Evolutionary conservation across 108 stramenopile genomes (phyloP).

Genomic region (Pseudonitzschia multiseries): DNA sequence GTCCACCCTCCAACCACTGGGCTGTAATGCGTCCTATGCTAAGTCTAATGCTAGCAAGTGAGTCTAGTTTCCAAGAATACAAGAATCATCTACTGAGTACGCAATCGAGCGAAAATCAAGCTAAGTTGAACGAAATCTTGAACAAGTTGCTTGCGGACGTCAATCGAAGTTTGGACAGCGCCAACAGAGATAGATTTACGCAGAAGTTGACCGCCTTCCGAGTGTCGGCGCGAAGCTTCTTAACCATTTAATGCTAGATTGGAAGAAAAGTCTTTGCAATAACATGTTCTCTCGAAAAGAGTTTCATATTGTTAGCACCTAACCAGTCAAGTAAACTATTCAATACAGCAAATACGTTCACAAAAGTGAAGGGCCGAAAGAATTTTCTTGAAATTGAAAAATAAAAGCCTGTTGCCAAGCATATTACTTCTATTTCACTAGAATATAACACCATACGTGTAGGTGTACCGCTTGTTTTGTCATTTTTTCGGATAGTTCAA

Average conservation of each 20-base stretch:
- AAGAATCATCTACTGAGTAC: constrained; percentile 89
- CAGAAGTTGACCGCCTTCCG: constrained; percentile 95
- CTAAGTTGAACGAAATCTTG: constrained; percentile 87
- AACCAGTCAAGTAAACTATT: too few species aligned
- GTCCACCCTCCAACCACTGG: constrained; percentile 95
- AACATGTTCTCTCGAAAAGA: too few species aligned
- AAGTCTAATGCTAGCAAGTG: constrained; percentile 93
- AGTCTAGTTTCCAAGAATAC: constrained; percentile 89
- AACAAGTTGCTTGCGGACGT: constrained; percentile 90
- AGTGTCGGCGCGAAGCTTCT: constrained; percentile 87
- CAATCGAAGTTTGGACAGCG: constrained; percentile 87
- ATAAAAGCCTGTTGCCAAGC: too few species aligned
- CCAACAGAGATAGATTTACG: constrained; percentile 96
- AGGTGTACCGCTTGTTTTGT: too few species aligned
- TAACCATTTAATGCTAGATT: constrained; percentile 70
- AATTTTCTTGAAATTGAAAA: too few species aligned
- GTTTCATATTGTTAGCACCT: too few species aligned
- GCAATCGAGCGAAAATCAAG: constrained; percentile 89
- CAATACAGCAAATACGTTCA: too few species aligned
- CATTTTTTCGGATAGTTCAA: too few species aligned
- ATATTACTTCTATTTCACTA: too few species aligned
- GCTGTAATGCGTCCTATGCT: constrained; percentile 97
- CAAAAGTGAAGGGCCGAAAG: too few species aligned
- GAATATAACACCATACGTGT: too few species aligned
- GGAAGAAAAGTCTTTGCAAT: not conserved